Conservation (phyloP, 139 green algal species). For the Desmodesmus armatus region DNA sequence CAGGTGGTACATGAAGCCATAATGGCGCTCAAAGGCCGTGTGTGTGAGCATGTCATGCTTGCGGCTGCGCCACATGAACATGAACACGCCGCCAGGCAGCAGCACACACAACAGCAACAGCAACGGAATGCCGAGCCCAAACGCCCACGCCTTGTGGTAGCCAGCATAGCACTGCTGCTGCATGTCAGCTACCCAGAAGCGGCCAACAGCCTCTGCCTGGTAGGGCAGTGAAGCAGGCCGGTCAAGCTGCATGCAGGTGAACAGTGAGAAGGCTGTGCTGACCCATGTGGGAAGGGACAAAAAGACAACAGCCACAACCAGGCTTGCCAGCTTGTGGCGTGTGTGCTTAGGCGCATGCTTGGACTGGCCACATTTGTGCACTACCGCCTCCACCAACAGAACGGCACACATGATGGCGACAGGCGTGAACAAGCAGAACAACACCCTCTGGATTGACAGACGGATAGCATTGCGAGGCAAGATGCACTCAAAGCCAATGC, state of each 20-base stretch:
- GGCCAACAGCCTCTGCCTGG: not conserved
- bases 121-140: not conserved
- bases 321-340: not conserved
- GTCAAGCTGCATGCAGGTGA: not conserved
- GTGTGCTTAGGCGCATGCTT: not conserved
- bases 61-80: not conserved
- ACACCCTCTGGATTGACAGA: not conserved
- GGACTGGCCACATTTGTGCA: not conserved
- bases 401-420: not conserved
- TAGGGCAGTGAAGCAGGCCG: not conserved
- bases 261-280: not conserved
- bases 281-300: not conserved
- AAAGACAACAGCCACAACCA: not conserved
- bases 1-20: not conserved
- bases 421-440: not conserved
- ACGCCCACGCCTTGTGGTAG: not conserved
- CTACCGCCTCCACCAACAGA: not conserved
- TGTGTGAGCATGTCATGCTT: not conserved
- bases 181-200: not conserved
- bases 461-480: not conserved
- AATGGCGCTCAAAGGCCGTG: not conserved
- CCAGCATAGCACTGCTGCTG: not conserved
- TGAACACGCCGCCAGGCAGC: not conserved
- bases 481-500: not conserved
- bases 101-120: not conserved